Conservation (phyloP, 768 basidiomycete genomes). For the Trametes sanguinea region DNA sequence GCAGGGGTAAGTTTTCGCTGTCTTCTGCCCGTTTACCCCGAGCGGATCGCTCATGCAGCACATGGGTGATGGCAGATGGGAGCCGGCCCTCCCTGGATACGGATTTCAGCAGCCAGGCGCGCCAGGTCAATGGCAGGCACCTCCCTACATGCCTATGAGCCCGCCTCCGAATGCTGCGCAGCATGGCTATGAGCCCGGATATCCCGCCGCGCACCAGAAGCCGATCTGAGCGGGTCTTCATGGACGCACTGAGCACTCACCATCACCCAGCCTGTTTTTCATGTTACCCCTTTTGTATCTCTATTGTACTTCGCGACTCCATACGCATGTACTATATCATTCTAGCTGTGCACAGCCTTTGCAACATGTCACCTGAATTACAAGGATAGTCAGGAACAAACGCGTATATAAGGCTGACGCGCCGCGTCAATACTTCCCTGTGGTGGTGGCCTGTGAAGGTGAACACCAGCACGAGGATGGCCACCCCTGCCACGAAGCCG, state of each 20-base stretch:
- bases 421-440: slow-evolving; percentile 15
- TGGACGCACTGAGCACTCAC: background rate
- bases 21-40: slow-evolving; percentile 3
- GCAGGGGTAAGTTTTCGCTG: slow-evolving; percentile 43
- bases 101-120: slow-evolving; percentile 21
- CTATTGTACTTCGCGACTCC: background rate
- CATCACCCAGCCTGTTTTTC: background rate
- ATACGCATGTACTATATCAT: slow-evolving; percentile 2
- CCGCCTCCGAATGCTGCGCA: slow-evolving; percentile 23
- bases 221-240: slow-evolving; percentile 4
- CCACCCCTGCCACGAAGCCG: slow-evolving; percentile 41
- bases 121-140: slow-evolving; percentile 15
- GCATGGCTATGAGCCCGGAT: slow-evolving; percentile 36
- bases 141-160: slow-evolving; percentile 16
- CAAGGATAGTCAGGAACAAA: slow-evolving; percentile 4
- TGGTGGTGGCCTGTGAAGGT: slow-evolving; percentile 7
- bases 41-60: background rate
- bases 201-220: slow-evolving; percentile 31
- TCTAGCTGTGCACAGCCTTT: slow-evolving; percentile 4
- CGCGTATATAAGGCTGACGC: background rate
- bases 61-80: slow-evolving; percentile 33
- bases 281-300: slow-evolving; percentile 9
- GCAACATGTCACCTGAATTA: background rate
- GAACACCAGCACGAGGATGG: slow-evolving; percentile 28
- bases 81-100: slow-evolving; percentile 32